Base-by-base conservation (phyloP, 2,329 filamentous ascomycete genomes). In the Penicillium freii region DNA sequence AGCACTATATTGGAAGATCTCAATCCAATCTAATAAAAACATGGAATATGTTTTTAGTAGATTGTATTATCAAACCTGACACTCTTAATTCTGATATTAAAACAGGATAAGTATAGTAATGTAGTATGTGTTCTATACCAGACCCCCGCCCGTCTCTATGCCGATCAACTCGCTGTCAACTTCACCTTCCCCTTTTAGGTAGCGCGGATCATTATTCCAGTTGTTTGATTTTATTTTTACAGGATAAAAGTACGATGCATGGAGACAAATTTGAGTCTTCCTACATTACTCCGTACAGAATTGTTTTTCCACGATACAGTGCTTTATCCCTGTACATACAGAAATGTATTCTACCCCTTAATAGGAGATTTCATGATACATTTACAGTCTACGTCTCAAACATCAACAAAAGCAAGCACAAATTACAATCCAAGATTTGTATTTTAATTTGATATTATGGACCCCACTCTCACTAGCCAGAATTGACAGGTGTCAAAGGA, bases 241-340 rank as follows among this genome's bases (percentile, higher is more conserved):
- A 13, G 19, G 36, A 54, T 56, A 52, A 46, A 62, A 60, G 59
- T 62, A 60, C 59, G 8, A 53, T 60, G 49, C 46, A 43, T 29
- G 7, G 5, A 13, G 17, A 29, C 5, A 43, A 19, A 29, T 29
- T 19, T 8, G 43, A 31, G 25, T 2, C 10, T 13, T 45, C 2
- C 17, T 7, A 31, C 10, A 13, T n/a, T 0, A n/a, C n/a, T n/a
- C n/a, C n/a, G n/a, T n/a, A 29, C 6, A 13, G 3, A 19, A 15
- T 13, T 44, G 42, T n/a, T 27, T 29, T 44, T 11, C 0, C 2
- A 15, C 2, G 15, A 5, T 11, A 5, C 42, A 11, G 5, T 27
- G 17, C 15, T 19, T 21, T 21, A 19, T 21, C 15, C 6, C 36
- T 19, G n/a, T n/a, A 13, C 10, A 3, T 15, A 15, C 4, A 45